Evolutionary conservation across 2,329 filamentous ascomycete genomes (phyloP).

Genomic region (Colletotrichum sp.): DNA sequence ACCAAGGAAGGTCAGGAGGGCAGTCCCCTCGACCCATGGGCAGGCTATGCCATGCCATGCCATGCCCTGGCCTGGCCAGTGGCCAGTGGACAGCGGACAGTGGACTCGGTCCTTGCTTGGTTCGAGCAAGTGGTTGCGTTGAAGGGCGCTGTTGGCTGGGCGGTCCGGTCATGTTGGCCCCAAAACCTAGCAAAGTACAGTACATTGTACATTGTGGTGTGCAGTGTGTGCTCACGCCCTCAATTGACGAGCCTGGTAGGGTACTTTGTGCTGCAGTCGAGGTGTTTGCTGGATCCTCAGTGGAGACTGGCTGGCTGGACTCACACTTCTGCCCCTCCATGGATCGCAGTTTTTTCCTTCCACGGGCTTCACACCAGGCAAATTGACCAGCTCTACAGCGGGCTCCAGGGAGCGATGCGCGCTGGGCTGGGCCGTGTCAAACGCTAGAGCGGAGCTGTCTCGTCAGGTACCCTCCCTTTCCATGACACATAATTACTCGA

Average conservation of each 20-base stretch:
- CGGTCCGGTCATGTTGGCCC: not conserved
- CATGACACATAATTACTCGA: conserved; percentile 43
- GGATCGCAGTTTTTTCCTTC: not conserved
- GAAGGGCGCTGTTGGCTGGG: not conserved
- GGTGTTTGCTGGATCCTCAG: not conserved
- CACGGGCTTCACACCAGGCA: not conserved
- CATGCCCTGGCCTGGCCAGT: not conserved
- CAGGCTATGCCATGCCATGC: not conserved
- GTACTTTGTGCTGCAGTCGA: not conserved
- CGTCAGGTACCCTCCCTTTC: conserved; percentile 16
- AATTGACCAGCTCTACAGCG: not conserved
- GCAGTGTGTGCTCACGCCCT: not conserved
- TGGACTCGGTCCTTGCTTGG: not conserved
- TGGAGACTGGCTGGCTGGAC: conserved; percentile 4
- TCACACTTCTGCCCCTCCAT: not conserved
- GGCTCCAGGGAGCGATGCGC: not conserved
- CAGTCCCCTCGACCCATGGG: not conserved
- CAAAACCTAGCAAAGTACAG: not conserved
- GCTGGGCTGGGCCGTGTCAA: conserved; percentile 4
- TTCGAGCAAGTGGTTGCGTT: not conserved
- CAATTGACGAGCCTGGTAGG: not conserved
- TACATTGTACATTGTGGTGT: not conserved
- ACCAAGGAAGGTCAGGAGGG: not conserved
- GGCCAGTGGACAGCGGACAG: not conserved
- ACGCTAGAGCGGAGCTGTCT: conserved; percentile 19